A percentile compares a stretch with the other conserved stretches of the same genome.
Evolutionary conservation across 2,329 filamentous ascomycete species (phyloP).

Genomic region (Colletotrichum salicis): DNA sequence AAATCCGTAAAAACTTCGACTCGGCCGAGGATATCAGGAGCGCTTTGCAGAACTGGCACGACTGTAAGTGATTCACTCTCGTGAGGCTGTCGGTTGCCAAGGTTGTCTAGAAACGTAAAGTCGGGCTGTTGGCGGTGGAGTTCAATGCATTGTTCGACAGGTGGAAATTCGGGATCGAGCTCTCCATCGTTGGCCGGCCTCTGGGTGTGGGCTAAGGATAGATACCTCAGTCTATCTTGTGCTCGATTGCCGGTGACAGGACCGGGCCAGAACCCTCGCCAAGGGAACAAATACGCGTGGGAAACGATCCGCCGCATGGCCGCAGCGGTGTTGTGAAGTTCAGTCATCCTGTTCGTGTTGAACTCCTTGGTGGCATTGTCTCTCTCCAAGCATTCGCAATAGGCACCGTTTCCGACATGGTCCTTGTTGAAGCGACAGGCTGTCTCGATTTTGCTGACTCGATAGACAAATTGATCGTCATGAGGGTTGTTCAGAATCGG

Average conservation of each 20-base stretch:
- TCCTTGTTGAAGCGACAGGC: slow-evolving; percentile 32
- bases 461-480: background rate
- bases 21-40: background rate
- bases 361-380: background rate
- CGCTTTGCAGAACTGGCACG: background rate
- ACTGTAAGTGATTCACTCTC: background rate
- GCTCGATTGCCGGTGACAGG: too few relatives aligned
- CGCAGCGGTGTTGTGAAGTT: slow-evolving; percentile 21
- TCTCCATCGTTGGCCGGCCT: background rate
- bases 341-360: slow-evolving; percentile 2
- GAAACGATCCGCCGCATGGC: slow-evolving; percentile 19
- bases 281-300: slow-evolving; percentile 8
- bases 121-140: background rate
- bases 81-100: background rate
- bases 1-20: background rate
- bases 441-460: slow-evolving; percentile 19
- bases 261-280: background rate
- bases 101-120: background rate
- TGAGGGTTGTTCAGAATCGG: too few relatives aligned
- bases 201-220: background rate
- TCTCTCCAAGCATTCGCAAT: slow-evolving; percentile 6
- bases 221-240: background rate
- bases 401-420: slow-evolving; percentile 12
- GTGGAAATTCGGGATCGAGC: background rate
- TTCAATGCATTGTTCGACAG: background rate